These are phyloP conservation scores for Pistacia integerrima DNA, from an alignment of 345 rosid species.

Conservation along the genomic window DNA sequence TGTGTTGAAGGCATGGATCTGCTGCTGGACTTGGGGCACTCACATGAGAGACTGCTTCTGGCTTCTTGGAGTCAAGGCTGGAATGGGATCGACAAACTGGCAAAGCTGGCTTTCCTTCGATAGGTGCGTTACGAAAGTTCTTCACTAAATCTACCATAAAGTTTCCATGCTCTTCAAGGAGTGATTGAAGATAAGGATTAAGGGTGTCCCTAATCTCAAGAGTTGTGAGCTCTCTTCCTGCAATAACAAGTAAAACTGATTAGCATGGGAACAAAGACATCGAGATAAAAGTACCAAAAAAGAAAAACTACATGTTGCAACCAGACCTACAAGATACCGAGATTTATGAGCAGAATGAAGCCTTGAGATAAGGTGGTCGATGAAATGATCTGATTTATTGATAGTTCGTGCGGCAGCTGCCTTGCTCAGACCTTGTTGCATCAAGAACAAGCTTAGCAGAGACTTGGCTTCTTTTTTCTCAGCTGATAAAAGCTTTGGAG, in stretches of 20 bases:
- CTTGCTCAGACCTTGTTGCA: too few species aligned
- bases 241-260: not conserved
- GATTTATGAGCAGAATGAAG: constrained; percentile 49
- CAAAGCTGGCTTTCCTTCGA: constrained; percentile 24
- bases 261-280: constrained; percentile 2
- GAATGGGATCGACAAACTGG: not conserved
- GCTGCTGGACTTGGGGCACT: constrained; percentile 26
- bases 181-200: constrained; percentile 38
- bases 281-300: not conserved
- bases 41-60: constrained; percentile 24
- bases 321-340: constrained; percentile 59
- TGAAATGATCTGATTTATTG: constrained; percentile 39
- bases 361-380: constrained; percentile 46
- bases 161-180: constrained; percentile 31
- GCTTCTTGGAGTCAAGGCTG: constrained; percentile 29
- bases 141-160: constrained; percentile 40
- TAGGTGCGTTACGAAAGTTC: constrained; percentile 36
- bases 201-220: constrained; percentile 20
- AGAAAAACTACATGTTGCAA: not conserved
- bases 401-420: too few species aligned
- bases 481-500: constrained; percentile 31
- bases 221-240: constrained; percentile 43
- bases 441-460: too few species aligned
- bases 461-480: constrained; percentile 22
- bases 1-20: constrained; percentile 35